phyloP scores from a whole-genome alignment of 192 early-diverging fungal species.

The Borealophlyctis nickersoniae region DNA sequence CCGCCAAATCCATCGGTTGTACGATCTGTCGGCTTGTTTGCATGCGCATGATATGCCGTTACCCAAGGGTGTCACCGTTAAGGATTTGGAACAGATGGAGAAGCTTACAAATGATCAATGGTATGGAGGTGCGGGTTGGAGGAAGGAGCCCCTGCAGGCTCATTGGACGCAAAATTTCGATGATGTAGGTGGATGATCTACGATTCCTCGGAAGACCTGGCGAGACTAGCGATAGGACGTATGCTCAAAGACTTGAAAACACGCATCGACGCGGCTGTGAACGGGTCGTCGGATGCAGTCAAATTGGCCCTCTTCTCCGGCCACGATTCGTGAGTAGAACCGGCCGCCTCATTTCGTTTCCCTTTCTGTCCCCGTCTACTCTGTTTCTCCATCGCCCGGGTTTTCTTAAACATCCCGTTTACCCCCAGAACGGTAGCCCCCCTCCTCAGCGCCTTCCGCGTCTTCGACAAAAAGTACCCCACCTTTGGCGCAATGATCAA shows the following conservation, averaged over 20 bases:
- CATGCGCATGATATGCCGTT: slow-evolving; percentile 25
- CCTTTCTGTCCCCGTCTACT: background rate
- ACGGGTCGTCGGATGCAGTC: slow-evolving; percentile 2
- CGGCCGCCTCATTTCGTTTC: background rate
- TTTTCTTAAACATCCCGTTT: background rate
- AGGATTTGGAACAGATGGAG: slow-evolving; percentile 30
- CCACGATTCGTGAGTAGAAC: slow-evolving; percentile 34
- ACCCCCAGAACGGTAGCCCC: slow-evolving; percentile 28
- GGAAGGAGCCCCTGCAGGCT: too few species aligned
- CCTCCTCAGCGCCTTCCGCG: slow-evolving; percentile 19
- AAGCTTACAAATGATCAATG: slow-evolving; percentile 26
- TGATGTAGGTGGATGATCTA: slow-evolving; percentile 16
- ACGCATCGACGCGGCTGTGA: slow-evolving; percentile 8
- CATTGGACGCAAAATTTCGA: too few species aligned
- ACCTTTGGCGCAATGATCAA: slow-evolving; percentile 25
- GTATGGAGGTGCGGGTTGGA: slow-evolving; percentile 18
- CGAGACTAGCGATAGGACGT: slow-evolving; percentile 24
- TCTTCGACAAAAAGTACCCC: slow-evolving; percentile 23
- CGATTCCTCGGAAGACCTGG: slow-evolving; percentile 19
- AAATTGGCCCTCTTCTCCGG: slow-evolving; percentile 36
- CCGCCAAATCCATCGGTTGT: slow-evolving; percentile 31
- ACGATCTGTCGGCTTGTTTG: slow-evolving; percentile 39
- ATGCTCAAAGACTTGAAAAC: slow-evolving; percentile 21
- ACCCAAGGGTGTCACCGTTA: slow-evolving; percentile 34
- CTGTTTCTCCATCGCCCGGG: background rate